Base-by-base conservation (phyloP, 768 basidiomycete species). In the Trametes maxima region DNA sequence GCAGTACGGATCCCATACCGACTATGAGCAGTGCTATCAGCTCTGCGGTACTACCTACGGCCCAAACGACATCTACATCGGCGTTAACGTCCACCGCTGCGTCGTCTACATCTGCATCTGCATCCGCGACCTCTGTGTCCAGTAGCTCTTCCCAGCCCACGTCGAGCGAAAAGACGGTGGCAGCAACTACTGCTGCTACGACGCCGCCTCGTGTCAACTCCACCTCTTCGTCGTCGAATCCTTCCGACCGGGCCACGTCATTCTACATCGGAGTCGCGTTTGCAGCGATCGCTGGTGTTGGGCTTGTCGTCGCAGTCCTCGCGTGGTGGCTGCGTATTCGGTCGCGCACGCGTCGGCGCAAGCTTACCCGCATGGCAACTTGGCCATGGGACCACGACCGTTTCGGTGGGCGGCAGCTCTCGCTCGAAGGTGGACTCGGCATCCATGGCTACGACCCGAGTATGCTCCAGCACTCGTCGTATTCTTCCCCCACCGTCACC, bases 281-380 rank as follows among this genome's bases (percentile, higher is more conserved):
- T 19, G 62, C 65, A 4, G 51, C 57, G 13, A 58, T 73, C 4
- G 66, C 68, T 2, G 67, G 39, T 6, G 33, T 62, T 6, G 69
- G 64, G 7, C 49, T 67, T 17, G 12, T 72, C 37, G 57, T 71
- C 1, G 65, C 68, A 0, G 42, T 72, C 24, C 37, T 69, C 17
- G 39, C 56, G 7, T 74, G 71, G 69, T 68, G 68, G 65, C 51
- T 68, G 11, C 70, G 72, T 22, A 65, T 62, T 16, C 67, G 69
- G 42, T 39, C 61, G 24, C 67, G 65, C 10, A 50, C 67, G 0
- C 63, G 65, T 17, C 67, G 65, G 5, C 67, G 54, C 40, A n/a
- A 49, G 25, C 22, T 66, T 19, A 47, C 45, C 35, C 55, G 55
- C 42, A 63, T 39, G 43, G 43, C 57, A 22, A 40, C 36, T 28